These are phyloP conservation scores for Ceratocystis huliohia DNA, from an alignment of 2,329 filamentous ascomycete genomes.

Conservation along the genomic window DNA sequence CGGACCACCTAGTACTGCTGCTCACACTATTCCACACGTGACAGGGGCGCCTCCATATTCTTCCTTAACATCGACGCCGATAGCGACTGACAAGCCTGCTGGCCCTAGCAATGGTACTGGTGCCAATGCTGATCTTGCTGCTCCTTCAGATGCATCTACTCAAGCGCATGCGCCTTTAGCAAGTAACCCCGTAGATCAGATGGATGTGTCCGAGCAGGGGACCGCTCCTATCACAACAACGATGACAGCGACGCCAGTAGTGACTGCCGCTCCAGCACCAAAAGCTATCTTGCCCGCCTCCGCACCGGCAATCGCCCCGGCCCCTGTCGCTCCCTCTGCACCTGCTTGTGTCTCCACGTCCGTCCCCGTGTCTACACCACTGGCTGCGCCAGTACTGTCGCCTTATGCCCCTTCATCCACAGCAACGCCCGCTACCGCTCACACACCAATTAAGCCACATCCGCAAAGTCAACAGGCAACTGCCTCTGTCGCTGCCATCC, in stretches of 20 bases:
- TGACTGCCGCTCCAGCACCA: not conserved
- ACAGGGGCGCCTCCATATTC: not conserved
- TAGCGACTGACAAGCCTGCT: not conserved
- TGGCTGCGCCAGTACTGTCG: not conserved
- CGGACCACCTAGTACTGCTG: slow-evolving; percentile 1
- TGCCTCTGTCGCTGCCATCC: too few species aligned
- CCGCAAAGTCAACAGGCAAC: not conserved
- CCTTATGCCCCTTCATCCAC: not conserved
- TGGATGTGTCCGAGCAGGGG: not conserved
- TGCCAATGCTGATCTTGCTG: not conserved
- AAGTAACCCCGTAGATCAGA: not conserved
- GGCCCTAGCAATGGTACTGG: not conserved
- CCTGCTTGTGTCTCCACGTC: not conserved
- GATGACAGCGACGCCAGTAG: not conserved
- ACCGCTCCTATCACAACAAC: not conserved
- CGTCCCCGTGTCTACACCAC: not conserved
- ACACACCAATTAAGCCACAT: slow-evolving; percentile 1
- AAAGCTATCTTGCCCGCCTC: not conserved
- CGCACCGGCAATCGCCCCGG: not conserved
- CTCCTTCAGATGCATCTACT: not conserved
- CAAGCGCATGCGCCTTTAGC: not conserved
- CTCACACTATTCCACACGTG: slow-evolving; percentile 4
- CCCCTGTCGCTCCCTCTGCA: not conserved
- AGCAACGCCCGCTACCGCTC: not conserved
- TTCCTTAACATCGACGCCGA: not conserved